phyloP scores from a whole-genome alignment of 2,329 filamentous ascomycete genomes.

The Alternaria panax region DNA sequence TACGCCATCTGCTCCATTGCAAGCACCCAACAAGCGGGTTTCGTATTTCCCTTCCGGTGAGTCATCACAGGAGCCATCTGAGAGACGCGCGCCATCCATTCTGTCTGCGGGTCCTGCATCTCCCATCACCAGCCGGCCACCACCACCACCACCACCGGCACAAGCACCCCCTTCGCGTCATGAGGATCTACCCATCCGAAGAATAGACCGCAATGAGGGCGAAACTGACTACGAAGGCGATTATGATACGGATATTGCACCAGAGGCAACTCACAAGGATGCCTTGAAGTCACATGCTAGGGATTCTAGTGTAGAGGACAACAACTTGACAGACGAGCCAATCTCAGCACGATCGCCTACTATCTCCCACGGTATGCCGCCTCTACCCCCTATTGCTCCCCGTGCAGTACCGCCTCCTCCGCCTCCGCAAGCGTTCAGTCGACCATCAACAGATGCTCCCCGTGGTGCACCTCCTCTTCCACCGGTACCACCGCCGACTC shows the following conservation, averaged over 20 bases:
- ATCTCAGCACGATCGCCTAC: constrained; percentile 54
- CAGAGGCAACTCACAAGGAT: constrained; percentile 93
- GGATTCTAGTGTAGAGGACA: constrained; percentile 77
- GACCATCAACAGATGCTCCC: constrained; percentile 73
- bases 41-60: constrained; percentile 54
- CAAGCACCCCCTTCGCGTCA: constrained; percentile 50
- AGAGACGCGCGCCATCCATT: constrained; percentile 59
- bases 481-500: constrained; percentile 70
- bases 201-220: constrained; percentile 74
- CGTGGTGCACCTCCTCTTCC: constrained; percentile 73
- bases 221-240: constrained; percentile 96
- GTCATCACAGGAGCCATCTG: constrained; percentile 32
- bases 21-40: constrained; percentile 45
- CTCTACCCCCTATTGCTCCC: constrained; percentile 46
- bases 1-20: constrained; percentile 37
- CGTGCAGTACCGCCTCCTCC: constrained; percentile 64
- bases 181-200: constrained; percentile 38
- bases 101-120: constrained; percentile 55
- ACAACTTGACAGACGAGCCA: constrained; percentile 63
- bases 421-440: constrained; percentile 61
- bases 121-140: constrained; percentile 48
- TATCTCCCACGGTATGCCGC: constrained; percentile 44
- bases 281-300: constrained; percentile 82
- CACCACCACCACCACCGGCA: constrained; percentile 57
- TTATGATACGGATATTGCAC: constrained; percentile 96